Conservation (phyloP, 306 rosid species). For the Trifolium subterraneum region DNA sequence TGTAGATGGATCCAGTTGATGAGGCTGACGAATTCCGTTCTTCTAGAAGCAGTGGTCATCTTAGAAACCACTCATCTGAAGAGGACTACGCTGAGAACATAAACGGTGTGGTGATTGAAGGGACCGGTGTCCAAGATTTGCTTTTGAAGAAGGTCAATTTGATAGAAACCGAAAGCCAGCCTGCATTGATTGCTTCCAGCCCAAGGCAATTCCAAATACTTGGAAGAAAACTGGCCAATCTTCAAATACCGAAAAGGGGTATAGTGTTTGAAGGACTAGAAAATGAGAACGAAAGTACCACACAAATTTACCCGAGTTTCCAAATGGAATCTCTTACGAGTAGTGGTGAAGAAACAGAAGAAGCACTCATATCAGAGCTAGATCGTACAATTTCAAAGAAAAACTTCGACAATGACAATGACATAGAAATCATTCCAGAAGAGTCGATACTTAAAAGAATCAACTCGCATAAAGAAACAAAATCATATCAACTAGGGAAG, state of each 20-base stretch:
- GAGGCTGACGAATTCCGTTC: slow-evolving; percentile 57
- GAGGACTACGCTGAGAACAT: slow-evolving; percentile 64
- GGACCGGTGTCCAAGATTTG: slow-evolving; percentile 42
- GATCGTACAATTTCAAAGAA: slow-evolving; percentile 42
- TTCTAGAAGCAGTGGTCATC: slow-evolving; percentile 60
- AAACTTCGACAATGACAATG: slow-evolving; percentile 45
- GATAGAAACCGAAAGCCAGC: slow-evolving; percentile 34
- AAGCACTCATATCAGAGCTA: slow-evolving; percentile 31
- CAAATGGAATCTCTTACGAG: slow-evolving; percentile 38
- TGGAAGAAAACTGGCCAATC: slow-evolving; percentile 53
- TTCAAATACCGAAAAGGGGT: slow-evolving; percentile 62
- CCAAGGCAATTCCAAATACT: slow-evolving; percentile 42
- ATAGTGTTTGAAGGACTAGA: slow-evolving; percentile 45
- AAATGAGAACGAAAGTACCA: slow-evolving; percentile 40
- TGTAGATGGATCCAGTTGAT: slow-evolving; percentile 78
- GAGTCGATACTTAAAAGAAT: slow-evolving; percentile 81
- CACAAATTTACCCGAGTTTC: slow-evolving; percentile 15
- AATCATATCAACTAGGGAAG: slow-evolving; percentile 85
- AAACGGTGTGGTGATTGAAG: slow-evolving; percentile 54
- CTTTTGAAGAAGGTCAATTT: slow-evolving; percentile 41
- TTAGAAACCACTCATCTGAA: slow-evolving; percentile 78
- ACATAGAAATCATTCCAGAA: slow-evolving; percentile 59
- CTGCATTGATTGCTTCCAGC: slow-evolving; percentile 43
- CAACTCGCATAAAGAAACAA: slow-evolving; percentile 74
- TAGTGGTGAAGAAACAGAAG: slow-evolving; percentile 40